Evolutionary conservation across 192 early-diverging fungal genomes (phyloP), one percentile per base, ranked within the genome.

Genomic region (Phycomyces nitens): DNA sequence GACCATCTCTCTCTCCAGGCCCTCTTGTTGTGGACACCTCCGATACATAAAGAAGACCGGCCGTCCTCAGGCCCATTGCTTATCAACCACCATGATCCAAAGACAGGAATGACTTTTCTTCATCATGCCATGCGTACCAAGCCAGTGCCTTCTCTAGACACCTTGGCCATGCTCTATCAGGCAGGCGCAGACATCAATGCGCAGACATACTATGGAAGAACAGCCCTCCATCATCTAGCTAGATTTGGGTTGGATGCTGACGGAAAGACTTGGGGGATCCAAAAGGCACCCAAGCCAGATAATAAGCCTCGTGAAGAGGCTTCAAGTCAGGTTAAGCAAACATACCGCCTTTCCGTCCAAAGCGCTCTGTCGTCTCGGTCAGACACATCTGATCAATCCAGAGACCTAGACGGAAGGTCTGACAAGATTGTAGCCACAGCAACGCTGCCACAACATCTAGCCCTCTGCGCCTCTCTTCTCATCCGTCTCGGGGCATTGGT

Each of bases 91-190:
- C 75, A 78, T 43, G 86, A 88, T 47, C 60, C 73, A 20, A 77
- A 78, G 34, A 87, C 73, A 11, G 86, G 86, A 0, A 27, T 88
- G n/a, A 86, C 82, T 16, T 79, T 79, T 11, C 47, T 88, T 0
- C 86, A 88, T 49, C 81, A 84, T 61, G 84, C 86, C 0, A 72
- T 82, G 55, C 68, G 84, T 5, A 69, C 76, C 10, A 70, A 81
- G 18, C 86, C 86, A 1, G 52, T 86, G 2, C 80, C 80, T 3
- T 79, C 77, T 6, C 63, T 82, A 39, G 80, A 82, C 16, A 82
- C 77, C 0, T 66, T 82, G 20, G 69, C 73, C 29, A 77, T 82
- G 69, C 50, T 82, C 0, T 82, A 77, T 59, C 77, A 79, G 47
- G 77, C 80, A 3, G 80, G 80, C 16, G 77, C 77, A 15, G 80